Conservation (phyloP, 2,329 filamentous ascomycete genomes). For the Hypoxylon sp. region DNA sequence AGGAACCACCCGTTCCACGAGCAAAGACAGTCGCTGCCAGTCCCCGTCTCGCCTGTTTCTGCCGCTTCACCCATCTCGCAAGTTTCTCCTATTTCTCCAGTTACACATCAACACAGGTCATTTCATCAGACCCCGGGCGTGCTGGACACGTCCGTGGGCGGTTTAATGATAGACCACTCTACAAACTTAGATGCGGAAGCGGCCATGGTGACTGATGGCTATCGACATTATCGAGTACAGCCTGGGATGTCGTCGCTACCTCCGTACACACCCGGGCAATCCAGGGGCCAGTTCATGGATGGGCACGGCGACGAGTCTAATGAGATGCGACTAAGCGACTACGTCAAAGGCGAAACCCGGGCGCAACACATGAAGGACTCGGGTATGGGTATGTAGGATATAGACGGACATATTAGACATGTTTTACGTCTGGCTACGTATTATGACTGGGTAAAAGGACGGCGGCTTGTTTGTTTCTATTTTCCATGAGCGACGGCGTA, state of each 20-base stretch:
- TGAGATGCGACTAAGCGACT: constrained; percentile 57
- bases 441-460: not conserved
- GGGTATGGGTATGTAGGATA: constrained; percentile 30
- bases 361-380: constrained; percentile 53
- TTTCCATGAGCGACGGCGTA: constrained; percentile 41
- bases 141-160: constrained; percentile 35
- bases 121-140: constrained; percentile 29
- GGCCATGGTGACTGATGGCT: constrained; percentile 54
- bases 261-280: constrained; percentile 54
- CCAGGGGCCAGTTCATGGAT: constrained; percentile 50
- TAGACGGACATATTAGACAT: not conserved
- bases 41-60: constrained; percentile 42
- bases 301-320: constrained; percentile 56
- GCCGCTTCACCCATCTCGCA: constrained; percentile 39
- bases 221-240: constrained; percentile 43
- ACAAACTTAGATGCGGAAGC: constrained; percentile 49
- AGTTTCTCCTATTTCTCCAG: constrained; percentile 46
- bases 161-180: constrained; percentile 37
- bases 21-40: constrained; percentile 15
- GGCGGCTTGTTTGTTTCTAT: constrained; percentile 6
- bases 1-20: constrained; percentile 15
- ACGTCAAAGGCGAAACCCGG: constrained; percentile 57
- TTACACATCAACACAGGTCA: constrained; percentile 24
- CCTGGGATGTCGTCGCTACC: constrained; percentile 49
- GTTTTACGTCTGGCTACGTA: not conserved